phyloP scores from a whole-genome alignment of 768 basidiomycete genomes.

The Boletales sp. region DNA sequence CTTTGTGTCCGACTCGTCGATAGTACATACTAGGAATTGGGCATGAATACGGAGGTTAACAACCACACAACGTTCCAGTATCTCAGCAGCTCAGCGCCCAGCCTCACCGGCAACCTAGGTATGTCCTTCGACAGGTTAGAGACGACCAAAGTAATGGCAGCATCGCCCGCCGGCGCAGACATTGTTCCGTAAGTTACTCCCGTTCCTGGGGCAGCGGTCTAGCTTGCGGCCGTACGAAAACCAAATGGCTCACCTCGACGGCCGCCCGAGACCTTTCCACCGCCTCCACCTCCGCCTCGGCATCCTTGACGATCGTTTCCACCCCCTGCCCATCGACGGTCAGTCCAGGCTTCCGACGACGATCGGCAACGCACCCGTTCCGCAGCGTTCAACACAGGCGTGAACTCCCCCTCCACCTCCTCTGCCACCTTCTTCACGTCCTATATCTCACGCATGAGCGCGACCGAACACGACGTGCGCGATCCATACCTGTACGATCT shows the following conservation, averaged over 20 bases:
- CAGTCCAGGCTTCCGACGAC: neutral
- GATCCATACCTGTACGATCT: conserved; percentile 10
- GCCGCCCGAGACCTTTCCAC: neutral
- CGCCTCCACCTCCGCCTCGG: neutral
- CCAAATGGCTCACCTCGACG: neutral
- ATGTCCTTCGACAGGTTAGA: too few species aligned
- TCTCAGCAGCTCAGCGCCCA: neutral
- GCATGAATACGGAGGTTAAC: too few species aligned
- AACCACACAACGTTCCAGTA: too few species aligned
- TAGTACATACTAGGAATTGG: too few species aligned
- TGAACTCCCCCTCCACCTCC: neutral
- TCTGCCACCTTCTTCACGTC: neutral
- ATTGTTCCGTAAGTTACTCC: too few species aligned
- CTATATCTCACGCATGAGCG: neutral
- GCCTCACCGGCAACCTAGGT: too few species aligned
- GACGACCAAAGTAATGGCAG: neutral
- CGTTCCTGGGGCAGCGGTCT: too few species aligned
- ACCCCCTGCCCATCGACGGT: neutral
- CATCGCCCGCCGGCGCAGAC: neutral
- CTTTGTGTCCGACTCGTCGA: too few species aligned
- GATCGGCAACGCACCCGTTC: conserved; percentile 6
- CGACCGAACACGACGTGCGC: too few species aligned
- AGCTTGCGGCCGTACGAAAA: neutral
- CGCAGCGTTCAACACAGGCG: conserved; percentile 4
- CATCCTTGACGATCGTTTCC: conserved; percentile 4